Conservation (phyloP, 805 yeast species). For the Kazachstania psychrophila region DNA sequence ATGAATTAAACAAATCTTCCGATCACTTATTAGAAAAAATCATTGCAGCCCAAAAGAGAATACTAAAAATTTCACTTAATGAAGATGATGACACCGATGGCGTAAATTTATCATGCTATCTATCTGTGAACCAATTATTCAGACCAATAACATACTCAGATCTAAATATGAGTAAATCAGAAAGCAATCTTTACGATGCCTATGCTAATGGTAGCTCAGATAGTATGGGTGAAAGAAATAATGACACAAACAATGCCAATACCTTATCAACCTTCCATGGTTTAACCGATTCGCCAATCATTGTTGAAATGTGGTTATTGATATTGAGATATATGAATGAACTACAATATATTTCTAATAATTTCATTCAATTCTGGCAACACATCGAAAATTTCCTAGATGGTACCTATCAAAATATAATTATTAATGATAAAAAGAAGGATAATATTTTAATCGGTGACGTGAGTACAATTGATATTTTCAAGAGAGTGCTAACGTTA, state of each 20-base stretch:
- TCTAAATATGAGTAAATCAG: not conserved
- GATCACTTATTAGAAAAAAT: constrained; percentile 35
- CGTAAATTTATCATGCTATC: constrained; percentile 30
- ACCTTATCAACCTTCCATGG: constrained; percentile 9
- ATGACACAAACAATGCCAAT: not conserved
- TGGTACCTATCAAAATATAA: constrained; percentile 36
- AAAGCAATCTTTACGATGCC: not conserved
- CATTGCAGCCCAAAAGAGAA: constrained; percentile 32
- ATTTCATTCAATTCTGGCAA: constrained; percentile 44
- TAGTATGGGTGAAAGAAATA: not conserved
- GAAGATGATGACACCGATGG: constrained; percentile 19
- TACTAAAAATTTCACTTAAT: constrained; percentile 21
- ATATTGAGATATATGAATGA: constrained; percentile 36
- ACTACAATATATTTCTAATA: constrained; percentile 31
- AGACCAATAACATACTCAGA: constrained; percentile 1
- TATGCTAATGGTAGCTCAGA: not conserved
- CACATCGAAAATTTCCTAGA: constrained; percentile 46
- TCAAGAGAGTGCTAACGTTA: constrained; percentile 33
- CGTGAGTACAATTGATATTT: constrained; percentile 25
- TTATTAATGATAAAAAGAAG: constrained; percentile 36
- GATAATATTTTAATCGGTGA: constrained; percentile 26
- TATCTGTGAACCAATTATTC: constrained; percentile 17
- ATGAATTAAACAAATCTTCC: constrained; percentile 35
- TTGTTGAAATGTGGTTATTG: constrained; percentile 53
- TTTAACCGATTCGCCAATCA: constrained; percentile 43